These are phyloP conservation scores for Alternaria sp. DNA, from an alignment of 2,329 filamentous ascomycete species.

Conservation along the genomic window DNA sequence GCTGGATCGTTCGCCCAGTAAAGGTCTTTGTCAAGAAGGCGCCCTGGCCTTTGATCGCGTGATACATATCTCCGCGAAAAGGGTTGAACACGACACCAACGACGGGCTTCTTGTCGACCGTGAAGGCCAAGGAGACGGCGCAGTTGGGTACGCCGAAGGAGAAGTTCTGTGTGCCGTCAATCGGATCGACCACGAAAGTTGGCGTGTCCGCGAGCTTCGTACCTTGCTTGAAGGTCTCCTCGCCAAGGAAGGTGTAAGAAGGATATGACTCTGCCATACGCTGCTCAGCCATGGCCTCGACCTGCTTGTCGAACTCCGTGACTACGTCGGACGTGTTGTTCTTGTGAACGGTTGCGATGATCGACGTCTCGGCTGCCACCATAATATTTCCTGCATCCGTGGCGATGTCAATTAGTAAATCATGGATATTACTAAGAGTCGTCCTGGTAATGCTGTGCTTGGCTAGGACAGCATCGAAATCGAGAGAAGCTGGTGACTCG, in stretches of 20 bases:
- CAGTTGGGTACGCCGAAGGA: constrained; percentile 50
- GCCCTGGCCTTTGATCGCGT: constrained; percentile 46
- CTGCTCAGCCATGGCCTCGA: constrained; percentile 60
- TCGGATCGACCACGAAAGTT: constrained; percentile 52
- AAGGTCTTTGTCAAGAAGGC: constrained; percentile 37
- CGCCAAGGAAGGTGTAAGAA: constrained; percentile 53
- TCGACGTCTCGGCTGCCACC: constrained; percentile 41
- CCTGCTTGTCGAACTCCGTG: constrained; percentile 63
- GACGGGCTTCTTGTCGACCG: constrained; percentile 44
- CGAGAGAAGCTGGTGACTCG: constrained; percentile 19
- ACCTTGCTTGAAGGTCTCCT: constrained; percentile 47
- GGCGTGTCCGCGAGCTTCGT: constrained; percentile 42
- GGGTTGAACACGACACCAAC: constrained; percentile 51
- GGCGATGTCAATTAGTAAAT: constrained; percentile 39
- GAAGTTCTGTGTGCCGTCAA: constrained; percentile 54
- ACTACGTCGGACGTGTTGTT: constrained; percentile 61
- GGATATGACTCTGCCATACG: constrained; percentile 58
- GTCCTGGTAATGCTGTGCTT: constrained; percentile 29
- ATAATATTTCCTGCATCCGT: constrained; percentile 46
- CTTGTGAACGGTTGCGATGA: constrained; percentile 37
- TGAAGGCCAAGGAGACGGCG: constrained; percentile 47
- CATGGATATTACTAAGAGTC: constrained; percentile 27
- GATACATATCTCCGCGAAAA: constrained; percentile 47
- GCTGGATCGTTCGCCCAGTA: constrained; percentile 34
- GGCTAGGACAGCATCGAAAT: constrained; percentile 24